Conservation (phyloP, 2,329 filamentous ascomycete species). For the Aspergillus nomiae region DNA sequence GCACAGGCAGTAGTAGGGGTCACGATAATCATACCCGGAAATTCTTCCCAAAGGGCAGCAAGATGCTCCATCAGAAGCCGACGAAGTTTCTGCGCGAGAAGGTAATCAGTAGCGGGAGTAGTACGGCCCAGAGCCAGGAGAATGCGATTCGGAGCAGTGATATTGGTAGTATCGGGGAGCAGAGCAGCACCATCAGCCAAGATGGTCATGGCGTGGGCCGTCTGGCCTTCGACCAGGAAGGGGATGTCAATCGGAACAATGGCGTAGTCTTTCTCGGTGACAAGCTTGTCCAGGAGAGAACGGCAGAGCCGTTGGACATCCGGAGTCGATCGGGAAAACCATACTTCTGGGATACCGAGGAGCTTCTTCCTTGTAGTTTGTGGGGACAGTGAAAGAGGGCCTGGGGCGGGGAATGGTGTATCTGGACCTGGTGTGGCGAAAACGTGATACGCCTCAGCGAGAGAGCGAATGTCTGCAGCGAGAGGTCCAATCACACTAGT, state of each 20-base stretch:
- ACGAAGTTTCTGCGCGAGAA: slow-evolving; percentile 70
- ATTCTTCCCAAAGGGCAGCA: slow-evolving; percentile 63
- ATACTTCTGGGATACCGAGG: slow-evolving; percentile 66
- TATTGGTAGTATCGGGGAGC: slow-evolving; percentile 36
- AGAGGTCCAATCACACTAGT: slow-evolving; percentile 69
- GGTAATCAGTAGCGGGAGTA: slow-evolving; percentile 65
- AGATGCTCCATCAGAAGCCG: slow-evolving; percentile 73
- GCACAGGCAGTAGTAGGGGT: slow-evolving; percentile 72
- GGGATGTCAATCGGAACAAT: slow-evolving; percentile 52
- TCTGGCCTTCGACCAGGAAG: slow-evolving; percentile 64
- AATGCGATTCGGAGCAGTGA: slow-evolving; percentile 50
- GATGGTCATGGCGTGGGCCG: slow-evolving; percentile 73
- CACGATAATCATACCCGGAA: slow-evolving; percentile 73
- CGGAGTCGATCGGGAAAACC: slow-evolving; percentile 66
- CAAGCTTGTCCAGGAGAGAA: slow-evolving; percentile 55
- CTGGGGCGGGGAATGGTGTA: slow-evolving; percentile 52
- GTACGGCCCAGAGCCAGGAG: slow-evolving; percentile 62
- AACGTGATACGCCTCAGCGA: slow-evolving; percentile 73
- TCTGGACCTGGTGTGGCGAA: slow-evolving; percentile 69
- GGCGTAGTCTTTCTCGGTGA: slow-evolving; percentile 28
- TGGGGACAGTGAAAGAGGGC: slow-evolving; percentile 50
- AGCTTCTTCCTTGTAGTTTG: slow-evolving; percentile 50
- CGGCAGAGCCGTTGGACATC: slow-evolving; percentile 61
- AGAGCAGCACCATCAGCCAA: slow-evolving; percentile 63
- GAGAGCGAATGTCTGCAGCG: slow-evolving; percentile 69